Percentiles rank a stretch among this genome's conserved stretches.
Conservation (phyloP, 2,329 filamentous ascomycete species). For the Chaetomiaceae sp. region DNA sequence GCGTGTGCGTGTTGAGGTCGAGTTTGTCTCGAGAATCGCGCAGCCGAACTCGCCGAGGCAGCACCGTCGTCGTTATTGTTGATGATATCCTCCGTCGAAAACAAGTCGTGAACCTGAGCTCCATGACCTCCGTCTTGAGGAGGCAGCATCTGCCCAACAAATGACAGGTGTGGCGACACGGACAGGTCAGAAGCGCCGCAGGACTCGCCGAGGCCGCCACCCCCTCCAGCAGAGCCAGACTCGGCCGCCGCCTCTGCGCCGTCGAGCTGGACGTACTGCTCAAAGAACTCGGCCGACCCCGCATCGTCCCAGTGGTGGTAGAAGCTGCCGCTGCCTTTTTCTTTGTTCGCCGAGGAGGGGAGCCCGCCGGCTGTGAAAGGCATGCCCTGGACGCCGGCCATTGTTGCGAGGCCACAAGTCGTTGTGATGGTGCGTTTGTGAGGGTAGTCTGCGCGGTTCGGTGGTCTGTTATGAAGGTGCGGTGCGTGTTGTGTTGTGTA, state of each 20-base stretch:
- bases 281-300: constrained; percentile 26
- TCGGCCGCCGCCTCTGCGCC: constrained; percentile 18
- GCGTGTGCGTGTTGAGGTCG: neutral
- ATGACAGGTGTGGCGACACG: constrained; percentile 22
- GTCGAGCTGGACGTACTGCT: constrained; percentile 27
- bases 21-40: neutral
- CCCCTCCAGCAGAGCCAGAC: constrained; percentile 11
- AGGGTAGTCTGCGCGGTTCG: neutral
- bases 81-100: neutral
- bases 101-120: neutral
- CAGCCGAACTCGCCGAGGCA: neutral
- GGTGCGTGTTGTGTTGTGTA: neutral
- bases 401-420: constrained; percentile 16
- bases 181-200: constrained; percentile 14
- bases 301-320: constrained; percentile 18
- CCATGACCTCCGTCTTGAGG: neutral
- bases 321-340: constrained; percentile 20
- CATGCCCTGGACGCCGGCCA: constrained; percentile 25
- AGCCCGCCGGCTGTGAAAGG: constrained; percentile 19
- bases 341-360: constrained; percentile 26
- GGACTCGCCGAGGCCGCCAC: constrained; percentile 15
- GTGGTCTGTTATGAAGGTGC: neutral
- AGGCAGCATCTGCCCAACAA: neutral
- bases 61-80: neutral
- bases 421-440: constrained; percentile 2